Evolutionary conservation across 768 basidiomycete species (phyloP).

Genomic region (Tricholoma bakamatsutake): DNA sequence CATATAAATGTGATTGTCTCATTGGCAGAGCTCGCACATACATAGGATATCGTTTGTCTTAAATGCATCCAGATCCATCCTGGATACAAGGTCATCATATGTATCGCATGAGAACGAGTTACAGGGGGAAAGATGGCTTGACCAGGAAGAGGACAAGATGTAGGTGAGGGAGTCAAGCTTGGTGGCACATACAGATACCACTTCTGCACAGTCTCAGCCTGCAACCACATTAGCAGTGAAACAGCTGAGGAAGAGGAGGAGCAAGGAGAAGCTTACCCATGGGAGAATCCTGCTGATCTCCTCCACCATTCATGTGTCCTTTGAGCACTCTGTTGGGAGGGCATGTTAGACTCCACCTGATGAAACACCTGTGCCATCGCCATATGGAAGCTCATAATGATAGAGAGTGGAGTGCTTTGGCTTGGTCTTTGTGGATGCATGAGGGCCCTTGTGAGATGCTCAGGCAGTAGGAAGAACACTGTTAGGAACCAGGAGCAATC

Average conservation of each 20-base stretch:
- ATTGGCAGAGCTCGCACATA: no score
- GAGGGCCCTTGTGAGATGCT: background rate
- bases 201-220: background rate
- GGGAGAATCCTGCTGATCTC: no score
- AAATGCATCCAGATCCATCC: no score
- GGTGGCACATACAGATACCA: background rate
- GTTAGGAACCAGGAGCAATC: background rate
- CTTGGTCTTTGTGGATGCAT: background rate
- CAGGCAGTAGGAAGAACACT: background rate
- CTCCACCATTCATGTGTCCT: no score
- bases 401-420: background rate
- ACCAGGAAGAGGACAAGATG: background rate
- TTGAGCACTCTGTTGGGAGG: background rate
- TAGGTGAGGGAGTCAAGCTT: no score
- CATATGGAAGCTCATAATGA: background rate
- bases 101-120: background rate
- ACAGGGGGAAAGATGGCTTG: background rate
- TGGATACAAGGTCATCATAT: no score
- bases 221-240: background rate
- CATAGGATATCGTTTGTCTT: no score
- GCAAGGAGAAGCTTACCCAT: no score
- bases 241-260: background rate
- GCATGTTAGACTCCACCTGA: background rate
- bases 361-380: background rate
- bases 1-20: no score